Base-by-base conservation (phyloP, 2,329 filamentous ascomycete species). In the Exophiala alcalophila region DNA sequence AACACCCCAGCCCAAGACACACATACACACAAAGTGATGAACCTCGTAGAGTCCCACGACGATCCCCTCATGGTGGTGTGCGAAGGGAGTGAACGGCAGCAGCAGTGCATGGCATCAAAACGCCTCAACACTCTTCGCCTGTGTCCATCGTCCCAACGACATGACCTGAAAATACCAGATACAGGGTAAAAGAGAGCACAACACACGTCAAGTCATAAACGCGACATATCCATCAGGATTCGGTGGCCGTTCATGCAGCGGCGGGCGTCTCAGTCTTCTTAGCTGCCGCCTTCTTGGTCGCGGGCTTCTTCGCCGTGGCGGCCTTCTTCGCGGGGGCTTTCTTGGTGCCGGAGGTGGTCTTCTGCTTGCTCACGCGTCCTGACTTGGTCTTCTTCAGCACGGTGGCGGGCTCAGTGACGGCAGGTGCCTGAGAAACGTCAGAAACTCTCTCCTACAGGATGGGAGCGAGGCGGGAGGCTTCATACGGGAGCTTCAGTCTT, bases 381-480 rank as follows among this genome's bases (percentile, higher is more conserved):
- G 86, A 83, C 79, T 92, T 92, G 65, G 87, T 90, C 79, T 86
- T 90, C 64, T 77, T 78, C 38, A 89, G 69, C 34, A 83, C 74
- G 59, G 81, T 80, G 51, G 80, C 74, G 68, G 84, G 81, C 56
- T 87, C 81, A 44, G 81, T 76, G 35, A 84, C 72, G 53, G 82
- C 82, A 44, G 81, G 78, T 11, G 79, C 80, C 76, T 81, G 54
- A 35, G 9, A 18, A 27, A 10, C 15, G 50, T 61, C 52, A 66
- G 55, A 49, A 35, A 21, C 7, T 16, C 21, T 23, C 3, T 8
- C 10, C 15, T n/a, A n/a, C n/a, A n/a, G n/a, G 40, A 24, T n/a
- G 9, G 6, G n/a, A 16, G 10, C 12, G 9, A 24, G 9, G 7
- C 19, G 18, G n/a, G 16, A n/a, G 11, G 16, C 20, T 28, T 39